Evolutionary conservation across 805 yeast genomes (phyloP), one percentile per base, ranked within the genome.

Genomic region (Metschnikowia kofuensis): DNA sequence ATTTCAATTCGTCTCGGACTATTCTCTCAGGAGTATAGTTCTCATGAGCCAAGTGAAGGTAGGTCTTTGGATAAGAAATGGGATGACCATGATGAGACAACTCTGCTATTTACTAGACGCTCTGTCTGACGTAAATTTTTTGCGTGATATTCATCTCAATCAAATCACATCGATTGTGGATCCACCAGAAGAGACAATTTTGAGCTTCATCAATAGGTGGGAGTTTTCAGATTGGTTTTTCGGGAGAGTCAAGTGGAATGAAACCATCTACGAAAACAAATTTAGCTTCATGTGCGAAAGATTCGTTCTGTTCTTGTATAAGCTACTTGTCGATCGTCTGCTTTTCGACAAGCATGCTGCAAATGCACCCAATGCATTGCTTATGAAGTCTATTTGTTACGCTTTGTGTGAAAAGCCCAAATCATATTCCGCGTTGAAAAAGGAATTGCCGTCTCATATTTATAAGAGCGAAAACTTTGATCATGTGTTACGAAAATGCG

Each of bases 21-120:
- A 76, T 44, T 75, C 85, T 0, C 62, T 86, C 42, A 74, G 86
- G 61, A 76, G 84, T 13, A 68, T 83, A 31, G 89, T 84, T 1
- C 67, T 85, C 30, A 75, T 79, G 15, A 67, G 83, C 4, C 92
- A 86, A 58, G 78, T 84, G 2, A 76, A 76, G 32, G 68, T 78
- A 1, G 87, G 87, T 1, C 80, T 79, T 52, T 86, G 94, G 94
- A 77, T 86, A 2, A 76, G 92, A 66, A 86, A 86, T 58, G 94
- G 94, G 16, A 59, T 70, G 45, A 72, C 78, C 6, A 78, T 76
- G 1, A 63, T 80, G 4, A 71, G 76, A 38, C 82, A 81, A 54
- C 77, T 83, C 0, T 61, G 76, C 0, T 65, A 76, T 13, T 82
- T 83, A 53, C 68, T 69, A 47, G 76, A 72, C n/a, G 57, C 67